Evolutionary conservation across 148 eudicot species (phyloP).

Genomic region (Chenopodium quinoa): DNA sequence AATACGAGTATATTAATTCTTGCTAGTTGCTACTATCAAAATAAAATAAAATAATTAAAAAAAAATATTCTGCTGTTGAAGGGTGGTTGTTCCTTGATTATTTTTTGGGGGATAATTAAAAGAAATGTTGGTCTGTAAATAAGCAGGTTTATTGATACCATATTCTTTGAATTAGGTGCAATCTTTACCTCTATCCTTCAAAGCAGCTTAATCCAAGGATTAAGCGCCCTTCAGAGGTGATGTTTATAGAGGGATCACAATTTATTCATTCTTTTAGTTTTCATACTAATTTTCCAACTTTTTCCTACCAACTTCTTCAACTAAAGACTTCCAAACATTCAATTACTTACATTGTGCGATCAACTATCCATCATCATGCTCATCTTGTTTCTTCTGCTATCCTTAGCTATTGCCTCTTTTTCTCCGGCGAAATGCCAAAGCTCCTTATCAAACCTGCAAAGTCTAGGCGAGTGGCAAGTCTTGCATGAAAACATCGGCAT

Average conservation of each 20-base stretch:
- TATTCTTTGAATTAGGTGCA: constrained; percentile 29
- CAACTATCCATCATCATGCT: constrained; percentile 24
- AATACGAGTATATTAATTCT: no score
- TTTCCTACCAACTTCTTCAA: constrained; percentile 21
- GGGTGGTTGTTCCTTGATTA: neutral
- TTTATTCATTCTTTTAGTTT: constrained; percentile 28
- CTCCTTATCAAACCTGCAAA: constrained; percentile 13
- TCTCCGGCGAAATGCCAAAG: constrained; percentile 23
- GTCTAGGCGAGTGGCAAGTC: constrained; percentile 59
- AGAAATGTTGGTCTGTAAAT: neutral
- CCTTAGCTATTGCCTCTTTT: constrained; percentile 14
- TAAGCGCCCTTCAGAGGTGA: neutral
- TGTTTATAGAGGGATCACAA: constrained; percentile 24
- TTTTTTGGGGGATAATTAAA: neutral
- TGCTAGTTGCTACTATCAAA: no score
- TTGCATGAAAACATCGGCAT: constrained; percentile 61
- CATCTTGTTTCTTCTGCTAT: constrained; percentile 21
- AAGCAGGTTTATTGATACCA: constrained; percentile 27
- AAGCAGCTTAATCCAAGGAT: constrained; percentile 25
- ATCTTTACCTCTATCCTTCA: constrained; percentile 27
- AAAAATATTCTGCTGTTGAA: neutral
- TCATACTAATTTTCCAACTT: constrained; percentile 18
- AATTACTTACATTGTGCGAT: neutral
- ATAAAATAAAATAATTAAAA: neutral
- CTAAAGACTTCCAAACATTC: constrained; percentile 26